phyloP scores from a whole-genome alignment of 2,329 filamentous ascomycete species.

The Trichoderma pleuroti region DNA sequence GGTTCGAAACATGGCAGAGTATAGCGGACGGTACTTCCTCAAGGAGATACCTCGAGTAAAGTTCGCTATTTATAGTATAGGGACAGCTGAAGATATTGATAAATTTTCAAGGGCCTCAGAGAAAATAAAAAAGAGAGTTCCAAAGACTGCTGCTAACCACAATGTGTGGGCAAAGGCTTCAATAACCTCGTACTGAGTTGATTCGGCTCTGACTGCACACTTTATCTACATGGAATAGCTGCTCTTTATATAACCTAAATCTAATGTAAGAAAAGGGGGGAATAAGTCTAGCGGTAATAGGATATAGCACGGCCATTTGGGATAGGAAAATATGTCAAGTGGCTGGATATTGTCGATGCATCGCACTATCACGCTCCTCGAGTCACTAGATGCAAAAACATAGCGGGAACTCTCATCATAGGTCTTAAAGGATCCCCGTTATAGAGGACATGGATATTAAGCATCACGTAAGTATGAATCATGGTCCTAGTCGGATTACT shows the following conservation, averaged over 20 bases:
- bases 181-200: background rate
- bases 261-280: background rate
- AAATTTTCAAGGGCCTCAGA: background rate
- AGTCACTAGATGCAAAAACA: background rate
- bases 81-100: background rate
- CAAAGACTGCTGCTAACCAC: background rate
- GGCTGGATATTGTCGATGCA: background rate
- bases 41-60: background rate
- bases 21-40: background rate
- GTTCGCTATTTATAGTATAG: background rate
- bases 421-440: background rate
- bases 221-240: background rate
- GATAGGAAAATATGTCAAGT: background rate
- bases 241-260: background rate
- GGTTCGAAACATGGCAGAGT: background rate
- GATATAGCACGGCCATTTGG: background rate
- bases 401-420: background rate
- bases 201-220: background rate
- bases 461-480: background rate
- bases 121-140: background rate
- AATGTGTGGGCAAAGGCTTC: background rate
- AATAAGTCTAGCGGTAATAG: background rate
- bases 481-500: background rate
- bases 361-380: background rate
- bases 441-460: background rate